Conservation (phyloP, 371 early-diverging fungal genomes). For the Mucor plumbeus region DNA sequence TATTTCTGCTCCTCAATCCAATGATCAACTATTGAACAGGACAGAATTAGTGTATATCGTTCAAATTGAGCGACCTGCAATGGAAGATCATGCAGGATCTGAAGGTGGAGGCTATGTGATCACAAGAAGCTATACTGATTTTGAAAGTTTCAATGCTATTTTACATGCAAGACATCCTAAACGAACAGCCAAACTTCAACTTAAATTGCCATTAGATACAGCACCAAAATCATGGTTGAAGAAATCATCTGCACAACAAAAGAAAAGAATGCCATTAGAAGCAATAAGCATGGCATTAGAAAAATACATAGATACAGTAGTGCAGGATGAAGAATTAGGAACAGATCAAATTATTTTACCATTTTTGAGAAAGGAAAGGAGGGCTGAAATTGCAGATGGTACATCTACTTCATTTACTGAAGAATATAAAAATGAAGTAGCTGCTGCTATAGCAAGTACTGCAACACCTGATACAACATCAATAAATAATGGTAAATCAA, state of each 20-base stretch:
- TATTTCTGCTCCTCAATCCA: conserved; percentile 32
- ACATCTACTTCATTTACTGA: conserved; percentile 37
- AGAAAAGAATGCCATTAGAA: conserved; percentile 18
- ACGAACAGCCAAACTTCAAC: conserved; percentile 30
- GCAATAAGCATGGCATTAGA: conserved; percentile 35
- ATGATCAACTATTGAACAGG: conserved; percentile 22
- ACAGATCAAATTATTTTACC: conserved; percentile 40
- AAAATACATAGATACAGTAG: conserved; percentile 40
- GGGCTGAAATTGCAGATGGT: conserved; percentile 24
- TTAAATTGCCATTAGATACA: conserved; percentile 43
- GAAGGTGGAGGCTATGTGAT: conserved; percentile 60
- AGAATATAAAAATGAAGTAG: conserved; percentile 43
- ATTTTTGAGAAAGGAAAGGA: conserved; percentile 51
- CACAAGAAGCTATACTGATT: conserved; percentile 50
- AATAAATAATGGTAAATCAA: not conserved
- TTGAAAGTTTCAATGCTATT: conserved; percentile 48
- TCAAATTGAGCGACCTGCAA: conserved; percentile 52
- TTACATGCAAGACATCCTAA: conserved; percentile 39
- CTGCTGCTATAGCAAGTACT: not conserved
- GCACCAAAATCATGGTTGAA: conserved; percentile 42
- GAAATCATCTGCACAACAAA: conserved; percentile 16
- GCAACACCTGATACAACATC: not conserved
- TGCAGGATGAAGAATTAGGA: conserved; percentile 48
- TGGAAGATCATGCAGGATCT: conserved; percentile 38
- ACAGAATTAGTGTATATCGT: conserved; percentile 43